Conservation (phyloP, 495 filamentous ascomycete genomes). For the Talaromyces adpressus region DNA sequence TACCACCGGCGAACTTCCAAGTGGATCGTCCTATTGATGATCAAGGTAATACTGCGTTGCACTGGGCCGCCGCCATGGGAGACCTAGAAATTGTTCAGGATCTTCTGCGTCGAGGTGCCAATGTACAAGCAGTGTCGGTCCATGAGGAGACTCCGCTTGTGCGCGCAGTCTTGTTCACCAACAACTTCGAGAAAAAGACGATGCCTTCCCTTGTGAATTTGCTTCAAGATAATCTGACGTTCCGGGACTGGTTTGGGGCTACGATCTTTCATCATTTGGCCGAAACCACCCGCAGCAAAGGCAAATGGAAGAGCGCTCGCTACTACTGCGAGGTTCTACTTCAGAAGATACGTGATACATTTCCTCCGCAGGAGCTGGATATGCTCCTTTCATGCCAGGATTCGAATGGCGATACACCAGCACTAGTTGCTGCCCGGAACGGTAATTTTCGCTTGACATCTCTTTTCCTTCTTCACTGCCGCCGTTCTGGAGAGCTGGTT, state of each 20-base stretch:
- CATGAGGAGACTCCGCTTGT: slow-evolving; percentile 92
- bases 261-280: slow-evolving; percentile 93
- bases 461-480: slow-evolving; percentile 45
- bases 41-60: slow-evolving; percentile 80
- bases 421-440: slow-evolving; percentile 77
- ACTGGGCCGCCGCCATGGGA: slow-evolving; percentile 98
- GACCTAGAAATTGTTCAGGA: slow-evolving; percentile 86
- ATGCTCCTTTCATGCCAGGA: slow-evolving; percentile 68
- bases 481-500: slow-evolving; percentile 68
- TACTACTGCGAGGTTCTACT: slow-evolving; percentile 93
- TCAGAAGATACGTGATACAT: slow-evolving; percentile 67
- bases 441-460: slow-evolving; percentile 39
- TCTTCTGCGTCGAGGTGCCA: slow-evolving; percentile 68
- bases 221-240: slow-evolving; percentile 66
- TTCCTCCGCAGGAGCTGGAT: slow-evolving; percentile 60
- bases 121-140: slow-evolving; percentile 54
- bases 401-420: slow-evolving; percentile 76
- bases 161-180: slow-evolving; percentile 90
- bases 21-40: slow-evolving; percentile 85
- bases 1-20: slow-evolving; percentile 75
- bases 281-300: slow-evolving; percentile 68
- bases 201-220: slow-evolving; percentile 77
- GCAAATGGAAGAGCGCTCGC: slow-evolving; percentile 73
- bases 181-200: slow-evolving; percentile 84
- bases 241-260: slow-evolving; percentile 65